These are phyloP conservation scores for Clohesyomyces aquaticus DNA, from an alignment of 495 filamentous ascomycete species.

Conservation along the genomic window DNA sequence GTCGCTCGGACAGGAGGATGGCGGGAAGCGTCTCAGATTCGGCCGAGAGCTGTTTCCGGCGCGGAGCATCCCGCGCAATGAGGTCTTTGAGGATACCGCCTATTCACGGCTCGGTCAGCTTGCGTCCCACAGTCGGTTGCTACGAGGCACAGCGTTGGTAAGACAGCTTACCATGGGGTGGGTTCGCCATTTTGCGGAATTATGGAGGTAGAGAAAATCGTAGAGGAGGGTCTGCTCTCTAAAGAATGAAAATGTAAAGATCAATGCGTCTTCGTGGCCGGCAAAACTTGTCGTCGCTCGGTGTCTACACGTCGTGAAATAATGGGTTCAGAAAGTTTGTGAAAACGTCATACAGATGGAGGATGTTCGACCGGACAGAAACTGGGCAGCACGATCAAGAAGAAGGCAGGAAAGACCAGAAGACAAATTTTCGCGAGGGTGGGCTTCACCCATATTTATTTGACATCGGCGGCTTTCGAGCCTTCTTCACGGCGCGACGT, in stretches of 20 bases:
- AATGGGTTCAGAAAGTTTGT: conserved; percentile 14
- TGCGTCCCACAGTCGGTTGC: not conserved
- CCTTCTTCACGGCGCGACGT: conserved; percentile 11
- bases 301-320: conserved; percentile 6
- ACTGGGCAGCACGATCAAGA: not conserved
- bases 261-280: conserved; percentile 10
- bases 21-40: conserved; percentile 89
- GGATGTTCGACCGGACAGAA: not conserved
- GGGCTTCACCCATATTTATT: conserved; percentile 7
- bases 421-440: conserved; percentile 10
- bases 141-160: not conserved
- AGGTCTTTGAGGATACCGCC: conserved; percentile 96
- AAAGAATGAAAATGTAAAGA: not conserved
- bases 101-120: conserved; percentile 28
- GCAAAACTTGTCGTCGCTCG: conserved; percentile 11
- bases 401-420: not conserved
- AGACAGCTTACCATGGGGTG: conserved; percentile 68
- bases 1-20: conserved; percentile 83
- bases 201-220: conserved; percentile 2
- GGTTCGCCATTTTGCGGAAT: conserved; percentile 63
- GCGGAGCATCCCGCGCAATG: conserved; percentile 81
- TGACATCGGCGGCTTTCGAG: conserved; percentile 4
- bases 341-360: conserved; percentile 18
- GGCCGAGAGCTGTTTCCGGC: conserved; percentile 70
- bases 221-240: not conserved